A percentile compares a stretch with the other conserved stretches of the same genome.
These are phyloP conservation scores for Paradendryphiella salina DNA, from an alignment of 2,329 filamentous ascomycete genomes.

Conservation along the genomic window DNA sequence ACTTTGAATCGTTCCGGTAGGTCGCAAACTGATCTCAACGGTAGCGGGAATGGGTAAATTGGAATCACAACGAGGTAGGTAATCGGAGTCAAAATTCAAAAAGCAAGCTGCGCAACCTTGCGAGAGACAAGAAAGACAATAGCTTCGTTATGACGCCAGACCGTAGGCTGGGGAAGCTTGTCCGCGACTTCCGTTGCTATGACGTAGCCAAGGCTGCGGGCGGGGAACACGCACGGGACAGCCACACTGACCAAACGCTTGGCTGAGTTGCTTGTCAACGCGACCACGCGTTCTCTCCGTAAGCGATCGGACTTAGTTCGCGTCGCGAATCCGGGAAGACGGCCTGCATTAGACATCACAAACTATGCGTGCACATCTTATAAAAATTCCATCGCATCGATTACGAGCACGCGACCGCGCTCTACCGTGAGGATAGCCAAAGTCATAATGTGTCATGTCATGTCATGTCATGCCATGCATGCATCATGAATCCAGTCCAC, in stretches of 20 bases:
- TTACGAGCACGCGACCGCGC: background rate
- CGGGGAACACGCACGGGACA: conserved; percentile 5
- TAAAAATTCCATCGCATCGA: background rate
- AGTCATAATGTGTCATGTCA: background rate
- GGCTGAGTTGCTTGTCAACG: conserved; percentile 18
- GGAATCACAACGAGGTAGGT: background rate
- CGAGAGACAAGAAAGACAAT: background rate
- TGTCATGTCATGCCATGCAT: background rate
- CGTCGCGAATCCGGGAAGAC: background rate
- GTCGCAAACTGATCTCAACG: background rate
- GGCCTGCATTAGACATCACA: background rate
- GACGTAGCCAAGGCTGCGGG: conserved; percentile 21
- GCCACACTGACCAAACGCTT: conserved; percentile 22
- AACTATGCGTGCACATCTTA: background rate
- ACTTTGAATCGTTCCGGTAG: background rate
- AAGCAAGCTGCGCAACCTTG: background rate
- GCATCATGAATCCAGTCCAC: background rate
- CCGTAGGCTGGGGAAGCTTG: background rate
- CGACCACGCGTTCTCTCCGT: background rate
- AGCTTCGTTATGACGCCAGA: conserved; percentile 7
- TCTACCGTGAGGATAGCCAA: background rate
- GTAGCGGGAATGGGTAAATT: background rate
- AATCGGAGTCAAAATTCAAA: background rate
- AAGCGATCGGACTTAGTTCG: background rate
- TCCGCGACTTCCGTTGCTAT: conserved; percentile 25